Base-by-base conservation (phyloP, 768 basidiomycete species). In the Rhodotorula graminis region DNA sequence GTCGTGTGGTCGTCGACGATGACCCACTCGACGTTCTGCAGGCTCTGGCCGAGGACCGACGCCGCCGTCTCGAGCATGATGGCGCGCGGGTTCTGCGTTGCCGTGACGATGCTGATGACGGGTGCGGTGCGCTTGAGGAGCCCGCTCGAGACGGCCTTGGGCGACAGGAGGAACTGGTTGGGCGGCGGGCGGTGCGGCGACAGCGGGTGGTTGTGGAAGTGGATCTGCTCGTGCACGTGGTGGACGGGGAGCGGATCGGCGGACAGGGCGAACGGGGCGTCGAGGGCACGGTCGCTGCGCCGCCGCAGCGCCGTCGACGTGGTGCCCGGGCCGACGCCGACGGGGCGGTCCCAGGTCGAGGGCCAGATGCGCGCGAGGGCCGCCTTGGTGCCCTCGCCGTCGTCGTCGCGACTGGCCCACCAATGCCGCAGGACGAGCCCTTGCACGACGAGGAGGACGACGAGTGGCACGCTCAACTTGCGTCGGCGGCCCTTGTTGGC, bases 1-100 rank as follows among this genome's bases (percentile, higher is more conserved):
- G 58, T 64, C 62, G 69, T 49, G 65, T 76, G 74, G 50, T 76
- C 74, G 71, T 76, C 68, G 47, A 76, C 68, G 62, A 76, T 76
- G 56, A 76, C 53, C 74, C 74, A 76, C 27, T 68, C 68, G 37
- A 69, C 53, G 62, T 72, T 70, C 57, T 72, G 74, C 11, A 76
- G 67, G 25, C 64, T 67, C 40, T 76, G 74, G 9, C 60, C 63
- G 61, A 64, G 71, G 14, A 76, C 67, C 21, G 65, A 64, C 12
- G 64, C 58, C 27, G 62, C 63, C 25, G 74, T 76, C n/a, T 65
- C 60, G 56, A 72, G 61, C 67, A 76, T 69, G 61, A 70, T 49
- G 23, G 40, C 55, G 31, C 70, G 69, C n/a, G 74, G 71, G 56
- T 76, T 72, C 55, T 72, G 62, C 21, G 74, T 72, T 25, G 74